Evolutionary conservation across 495 filamentous ascomycete genomes (phyloP).

Genomic region (Neurospora sp.): DNA sequence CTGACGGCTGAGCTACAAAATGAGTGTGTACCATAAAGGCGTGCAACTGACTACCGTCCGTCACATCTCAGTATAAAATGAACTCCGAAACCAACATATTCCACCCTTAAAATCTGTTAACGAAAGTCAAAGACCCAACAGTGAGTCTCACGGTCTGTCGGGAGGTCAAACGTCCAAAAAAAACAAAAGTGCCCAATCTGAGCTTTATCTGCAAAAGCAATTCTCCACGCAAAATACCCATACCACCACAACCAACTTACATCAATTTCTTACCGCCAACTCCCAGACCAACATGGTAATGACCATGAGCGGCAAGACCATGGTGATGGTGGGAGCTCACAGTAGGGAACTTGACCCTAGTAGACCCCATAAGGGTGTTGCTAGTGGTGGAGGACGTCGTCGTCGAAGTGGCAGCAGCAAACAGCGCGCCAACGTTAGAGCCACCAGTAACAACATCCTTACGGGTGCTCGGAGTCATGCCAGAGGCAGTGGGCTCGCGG

Average conservation of each 20-base stretch:
- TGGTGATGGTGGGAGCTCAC: neutral
- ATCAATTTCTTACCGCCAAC: neutral
- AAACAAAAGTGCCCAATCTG: neutral
- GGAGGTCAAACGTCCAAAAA: neutral
- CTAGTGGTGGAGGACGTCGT: neutral
- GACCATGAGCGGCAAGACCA: neutral
- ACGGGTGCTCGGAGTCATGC: neutral
- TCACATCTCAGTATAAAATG: neutral
- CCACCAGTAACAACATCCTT: constrained; percentile 12
- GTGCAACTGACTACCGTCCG: neutral
- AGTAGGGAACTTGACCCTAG: neutral
- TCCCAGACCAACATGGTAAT: neutral
- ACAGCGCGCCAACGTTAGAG: neutral
- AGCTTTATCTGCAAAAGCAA: neutral
- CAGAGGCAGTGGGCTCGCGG: constrained; percentile 42
- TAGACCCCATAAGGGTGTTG: neutral
- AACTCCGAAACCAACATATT: neutral
- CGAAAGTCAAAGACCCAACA: neutral
- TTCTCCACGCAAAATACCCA: neutral
- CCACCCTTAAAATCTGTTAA: neutral
- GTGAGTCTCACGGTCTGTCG: neutral
- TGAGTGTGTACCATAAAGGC: neutral
- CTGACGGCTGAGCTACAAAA: neutral
- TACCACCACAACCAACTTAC: neutral
- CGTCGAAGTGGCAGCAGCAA: neutral